Conservation (phyloP, 352 stramenopile species). For the Phytopythium chamaehyphon region DNA sequence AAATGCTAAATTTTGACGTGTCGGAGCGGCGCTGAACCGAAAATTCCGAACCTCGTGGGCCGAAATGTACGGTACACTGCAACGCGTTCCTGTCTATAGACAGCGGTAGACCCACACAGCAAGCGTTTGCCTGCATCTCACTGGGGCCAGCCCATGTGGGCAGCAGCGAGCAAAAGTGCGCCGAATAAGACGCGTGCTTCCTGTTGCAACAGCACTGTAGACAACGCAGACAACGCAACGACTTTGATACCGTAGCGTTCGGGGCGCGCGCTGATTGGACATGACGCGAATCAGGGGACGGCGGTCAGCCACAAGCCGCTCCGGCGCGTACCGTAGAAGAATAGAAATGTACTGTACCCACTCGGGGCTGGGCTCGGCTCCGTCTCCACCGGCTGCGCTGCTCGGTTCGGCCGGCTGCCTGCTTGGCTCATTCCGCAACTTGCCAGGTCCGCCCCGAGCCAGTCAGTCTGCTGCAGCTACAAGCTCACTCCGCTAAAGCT, state of each 20-base stretch:
- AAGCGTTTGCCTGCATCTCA: background rate
- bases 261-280: background rate
- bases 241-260: background rate
- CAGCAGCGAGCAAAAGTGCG: background rate
- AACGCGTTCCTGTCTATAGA: no score
- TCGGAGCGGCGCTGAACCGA: background rate
- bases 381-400: background rate
- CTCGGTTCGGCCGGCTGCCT: background rate
- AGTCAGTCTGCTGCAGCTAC: background rate
- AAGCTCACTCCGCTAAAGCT: no score
- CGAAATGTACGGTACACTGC: no score
- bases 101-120: no score
- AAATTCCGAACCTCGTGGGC: no score
- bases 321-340: background rate
- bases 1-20: conserved; percentile 1
- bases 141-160: background rate
- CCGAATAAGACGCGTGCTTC: conserved; percentile 9
- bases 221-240: background rate
- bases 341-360: background rate
- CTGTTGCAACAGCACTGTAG: background rate
- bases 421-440: conserved; percentile 7
- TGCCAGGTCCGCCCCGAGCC: background rate
- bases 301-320: background rate
- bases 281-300: background rate
- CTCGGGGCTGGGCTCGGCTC: background rate